Conservation (phyloP, 2,329 filamentous ascomycete genomes). For the Penicillium sp. region DNA sequence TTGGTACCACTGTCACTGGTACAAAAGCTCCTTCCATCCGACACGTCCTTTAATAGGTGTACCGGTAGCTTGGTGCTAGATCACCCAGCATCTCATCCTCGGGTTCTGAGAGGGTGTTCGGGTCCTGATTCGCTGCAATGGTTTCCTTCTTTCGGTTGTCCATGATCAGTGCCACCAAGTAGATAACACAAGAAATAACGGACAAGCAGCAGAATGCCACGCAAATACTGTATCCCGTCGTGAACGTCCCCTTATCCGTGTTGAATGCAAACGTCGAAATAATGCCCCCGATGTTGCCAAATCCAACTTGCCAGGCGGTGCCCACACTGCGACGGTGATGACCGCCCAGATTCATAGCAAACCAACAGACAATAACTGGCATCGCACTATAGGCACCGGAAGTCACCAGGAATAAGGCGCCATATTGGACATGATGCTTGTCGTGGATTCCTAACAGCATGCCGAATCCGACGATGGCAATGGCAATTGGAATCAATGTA, state of each 20-base stretch:
- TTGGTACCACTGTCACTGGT: conserved; percentile 3
- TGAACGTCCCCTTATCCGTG: conserved; percentile 69
- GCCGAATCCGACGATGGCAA: conserved; percentile 74
- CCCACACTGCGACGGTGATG: conserved; percentile 73
- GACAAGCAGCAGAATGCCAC: conserved; percentile 74
- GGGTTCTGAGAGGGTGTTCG: conserved; percentile 30
- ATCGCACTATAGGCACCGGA: conserved; percentile 84
- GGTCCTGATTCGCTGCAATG: conserved; percentile 18
- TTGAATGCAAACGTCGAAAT: conserved; percentile 75
- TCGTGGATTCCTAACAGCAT: conserved; percentile 75
- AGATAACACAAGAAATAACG: conserved; percentile 53
- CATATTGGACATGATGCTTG: conserved; percentile 69
- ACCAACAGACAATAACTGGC: conserved; percentile 85
- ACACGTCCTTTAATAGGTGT: conserved; percentile 34
- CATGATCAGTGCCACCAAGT: conserved; percentile 40
- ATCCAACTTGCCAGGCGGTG: conserved; percentile 76
- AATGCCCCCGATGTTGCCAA: conserved; percentile 79
- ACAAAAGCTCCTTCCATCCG: not conserved
- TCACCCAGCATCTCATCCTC: conserved; percentile 46
- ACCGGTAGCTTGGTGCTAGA: conserved; percentile 47
- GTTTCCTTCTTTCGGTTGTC: conserved; percentile 48
- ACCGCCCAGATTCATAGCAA: conserved; percentile 76
- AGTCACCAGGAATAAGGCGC: conserved; percentile 78
- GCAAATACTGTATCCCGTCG: conserved; percentile 75
- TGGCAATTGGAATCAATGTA: conserved; percentile 67